phyloP scores from a whole-genome alignment of 371 early-diverging fungal species.

The Rhizopus sp. region DNA sequence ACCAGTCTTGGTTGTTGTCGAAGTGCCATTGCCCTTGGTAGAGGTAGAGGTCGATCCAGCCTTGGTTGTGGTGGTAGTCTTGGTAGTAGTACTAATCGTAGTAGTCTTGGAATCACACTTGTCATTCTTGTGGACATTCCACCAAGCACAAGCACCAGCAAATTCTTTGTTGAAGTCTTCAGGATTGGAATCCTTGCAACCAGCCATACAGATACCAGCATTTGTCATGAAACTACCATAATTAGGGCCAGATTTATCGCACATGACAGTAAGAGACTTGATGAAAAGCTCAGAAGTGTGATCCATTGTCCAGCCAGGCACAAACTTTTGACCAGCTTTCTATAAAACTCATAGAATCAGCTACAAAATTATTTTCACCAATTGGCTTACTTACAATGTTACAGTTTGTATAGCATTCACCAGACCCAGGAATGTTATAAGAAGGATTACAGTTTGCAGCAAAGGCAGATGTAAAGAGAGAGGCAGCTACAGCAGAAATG shows the following conservation, averaged over 20 bases:
- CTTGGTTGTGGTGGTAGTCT: conserved; percentile 1
- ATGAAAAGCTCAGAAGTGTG: conserved; percentile 32
- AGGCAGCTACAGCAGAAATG: conserved; percentile 19
- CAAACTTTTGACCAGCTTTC: conserved; percentile 21
- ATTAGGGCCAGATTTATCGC: conserved; percentile 28
- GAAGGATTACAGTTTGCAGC: conserved; percentile 32
- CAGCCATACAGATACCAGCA: conserved; percentile 41
- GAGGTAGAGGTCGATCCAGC: background rate
- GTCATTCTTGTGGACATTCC: conserved; percentile 20
- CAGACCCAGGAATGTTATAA: conserved; percentile 21
- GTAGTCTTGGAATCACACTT: conserved; percentile 12
- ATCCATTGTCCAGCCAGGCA: conserved; percentile 33
- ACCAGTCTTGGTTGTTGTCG: conserved; percentile 1
- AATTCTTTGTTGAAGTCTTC: conserved; percentile 27
- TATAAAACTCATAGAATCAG: conserved; percentile 2
- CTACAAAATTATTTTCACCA: background rate
- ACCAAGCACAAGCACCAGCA: conserved; percentile 29
- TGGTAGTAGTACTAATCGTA: conserved; percentile 8
- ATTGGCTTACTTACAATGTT: conserved; percentile 21
- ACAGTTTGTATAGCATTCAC: conserved; percentile 23
- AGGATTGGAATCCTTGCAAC: conserved; percentile 25
- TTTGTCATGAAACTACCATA: conserved; percentile 38
- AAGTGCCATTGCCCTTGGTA: background rate
- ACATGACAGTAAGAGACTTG: conserved; percentile 31
- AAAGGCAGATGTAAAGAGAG: conserved; percentile 13